Conservation (phyloP, 2,329 filamentous ascomycete genomes). For the Lomentospora prolificans region DNA sequence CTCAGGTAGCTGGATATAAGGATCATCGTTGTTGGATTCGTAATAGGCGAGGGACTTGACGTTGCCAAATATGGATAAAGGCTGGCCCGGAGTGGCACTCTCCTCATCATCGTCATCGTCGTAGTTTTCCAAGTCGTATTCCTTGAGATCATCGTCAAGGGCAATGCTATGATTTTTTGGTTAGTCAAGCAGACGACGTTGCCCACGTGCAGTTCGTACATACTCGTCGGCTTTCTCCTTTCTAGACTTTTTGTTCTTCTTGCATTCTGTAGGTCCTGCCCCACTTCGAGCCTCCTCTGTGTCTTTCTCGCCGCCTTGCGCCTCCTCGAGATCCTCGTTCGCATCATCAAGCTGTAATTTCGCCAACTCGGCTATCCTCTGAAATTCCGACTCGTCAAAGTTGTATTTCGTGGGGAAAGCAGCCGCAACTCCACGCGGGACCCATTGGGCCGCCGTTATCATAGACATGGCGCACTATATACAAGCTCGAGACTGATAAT, state of each 20-base stretch:
- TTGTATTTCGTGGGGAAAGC: slow-evolving; percentile 67
- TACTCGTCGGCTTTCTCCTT: slow-evolving; percentile 18
- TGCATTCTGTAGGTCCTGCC: slow-evolving; percentile 10
- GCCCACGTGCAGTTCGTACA: not conserved
- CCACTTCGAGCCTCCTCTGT: slow-evolving; percentile 14
- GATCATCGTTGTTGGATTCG: slow-evolving; percentile 86
- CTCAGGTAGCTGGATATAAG: slow-evolving; percentile 83
- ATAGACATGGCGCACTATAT: slow-evolving; percentile 46
- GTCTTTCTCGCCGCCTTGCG: slow-evolving; percentile 33
- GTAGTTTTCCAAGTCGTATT: slow-evolving; percentile 94
- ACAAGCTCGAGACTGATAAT: not conserved
- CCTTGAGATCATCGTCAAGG: slow-evolving; percentile 76
- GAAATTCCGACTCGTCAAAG: slow-evolving; percentile 66
- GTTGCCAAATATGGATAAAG: slow-evolving; percentile 90
- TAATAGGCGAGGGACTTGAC: slow-evolving; percentile 90
- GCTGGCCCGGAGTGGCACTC: slow-evolving; percentile 44
- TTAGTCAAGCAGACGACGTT: not conserved
- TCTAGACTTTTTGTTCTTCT: slow-evolving; percentile 19
- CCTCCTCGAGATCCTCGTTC: slow-evolving; percentile 71
- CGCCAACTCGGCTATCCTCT: slow-evolving; percentile 64
- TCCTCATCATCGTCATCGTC: slow-evolving; percentile 65
- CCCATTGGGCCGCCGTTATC: slow-evolving; percentile 70
- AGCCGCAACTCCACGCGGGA: slow-evolving; percentile 66
- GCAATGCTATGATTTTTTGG: not conserved
- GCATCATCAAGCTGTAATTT: slow-evolving; percentile 84